These are phyloP conservation scores for Fraxinus pennsylvanica DNA, from an alignment of 257 asterid species.

Conservation along the genomic window DNA sequence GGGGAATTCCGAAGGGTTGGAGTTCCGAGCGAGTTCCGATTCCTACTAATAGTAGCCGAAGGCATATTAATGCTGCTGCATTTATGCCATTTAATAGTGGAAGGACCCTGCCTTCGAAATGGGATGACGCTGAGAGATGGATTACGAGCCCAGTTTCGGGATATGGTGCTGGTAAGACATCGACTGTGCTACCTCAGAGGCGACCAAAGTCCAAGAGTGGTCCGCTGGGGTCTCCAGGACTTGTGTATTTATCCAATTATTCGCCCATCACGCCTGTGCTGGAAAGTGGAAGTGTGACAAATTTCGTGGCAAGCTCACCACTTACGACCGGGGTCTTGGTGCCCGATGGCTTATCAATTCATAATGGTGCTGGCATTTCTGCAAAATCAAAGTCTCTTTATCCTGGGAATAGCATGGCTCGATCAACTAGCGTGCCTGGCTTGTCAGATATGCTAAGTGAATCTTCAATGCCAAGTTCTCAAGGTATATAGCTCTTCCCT, in stretches of 20 bases:
- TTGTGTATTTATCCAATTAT: slow-evolving; percentile 46
- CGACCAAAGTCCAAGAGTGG: slow-evolving; percentile 88
- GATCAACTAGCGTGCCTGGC: slow-evolving; percentile 32
- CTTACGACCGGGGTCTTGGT: slow-evolving; percentile 47
- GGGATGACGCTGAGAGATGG: slow-evolving; percentile 99
- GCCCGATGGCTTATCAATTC: slow-evolving; percentile 46
- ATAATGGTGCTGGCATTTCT: slow-evolving; percentile 28
- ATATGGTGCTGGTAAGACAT: slow-evolving; percentile 33
- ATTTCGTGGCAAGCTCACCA: slow-evolving; percentile 41
- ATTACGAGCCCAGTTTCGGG: slow-evolving; percentile 86
- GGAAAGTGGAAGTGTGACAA: slow-evolving; percentile 38
- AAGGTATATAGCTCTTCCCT: slow-evolving; percentile 29
- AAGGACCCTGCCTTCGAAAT: slow-evolving; percentile 85
- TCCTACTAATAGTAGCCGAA: slow-evolving; percentile 40
- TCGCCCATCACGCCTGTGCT: slow-evolving; percentile 39
- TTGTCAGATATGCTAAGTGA: slow-evolving; percentile 37
- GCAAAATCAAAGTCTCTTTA: slow-evolving; percentile 16
- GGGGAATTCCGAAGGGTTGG: slow-evolving; percentile 68
- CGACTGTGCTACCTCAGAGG: slow-evolving; percentile 46
- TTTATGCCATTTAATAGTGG: slow-evolving; percentile 80
- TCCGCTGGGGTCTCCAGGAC: slow-evolving; percentile 66
- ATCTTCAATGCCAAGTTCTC: slow-evolving; percentile 33
- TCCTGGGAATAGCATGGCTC: slow-evolving; percentile 31
- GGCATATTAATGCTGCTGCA: slow-evolving; percentile 60
- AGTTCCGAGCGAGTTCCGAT: slow-evolving; percentile 73